These are phyloP conservation scores for Acacia acuminata DNA, from an alignment of 306 rosid genomes.

Conservation along the genomic window DNA sequence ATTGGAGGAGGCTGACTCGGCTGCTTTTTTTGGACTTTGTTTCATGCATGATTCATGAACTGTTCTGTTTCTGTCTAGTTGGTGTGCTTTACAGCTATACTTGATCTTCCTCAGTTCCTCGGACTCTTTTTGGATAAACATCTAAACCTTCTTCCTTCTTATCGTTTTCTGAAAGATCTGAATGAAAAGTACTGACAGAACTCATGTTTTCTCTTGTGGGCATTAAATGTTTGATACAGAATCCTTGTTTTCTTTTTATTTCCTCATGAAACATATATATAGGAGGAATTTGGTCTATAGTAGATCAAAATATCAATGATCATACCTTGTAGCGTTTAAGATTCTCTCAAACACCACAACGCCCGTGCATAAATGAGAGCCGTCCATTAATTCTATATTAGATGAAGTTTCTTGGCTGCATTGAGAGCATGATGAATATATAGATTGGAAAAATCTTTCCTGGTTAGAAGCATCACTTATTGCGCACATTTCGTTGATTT, in stretches of 20 bases:
- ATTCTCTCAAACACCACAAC: neutral
- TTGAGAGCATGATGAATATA: neutral
- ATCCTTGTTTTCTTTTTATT: neutral
- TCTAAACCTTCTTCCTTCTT: neutral
- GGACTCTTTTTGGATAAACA: neutral
- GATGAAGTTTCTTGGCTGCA: neutral
- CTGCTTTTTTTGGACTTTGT: neutral
- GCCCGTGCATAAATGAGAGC: neutral
- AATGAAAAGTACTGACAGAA: neutral
- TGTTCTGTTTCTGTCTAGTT: neutral
- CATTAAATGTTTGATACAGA: neutral
- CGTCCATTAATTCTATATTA: neutral
- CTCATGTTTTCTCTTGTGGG: neutral
- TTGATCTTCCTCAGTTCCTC: neutral
- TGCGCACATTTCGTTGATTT: neutral
- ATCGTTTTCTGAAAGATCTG: neutral
- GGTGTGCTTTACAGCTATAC: neutral
- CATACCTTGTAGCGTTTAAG: neutral
- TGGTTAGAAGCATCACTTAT: neutral
- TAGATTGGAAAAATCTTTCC: neutral
- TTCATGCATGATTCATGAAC: neutral
- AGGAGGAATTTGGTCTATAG: neutral
- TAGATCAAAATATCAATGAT: constrained; percentile 2
- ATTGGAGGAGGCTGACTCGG: neutral
- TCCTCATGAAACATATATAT: neutral